Conservation (phyloP, 2,329 filamentous ascomycete genomes). For the Ramularia endophylla region DNA sequence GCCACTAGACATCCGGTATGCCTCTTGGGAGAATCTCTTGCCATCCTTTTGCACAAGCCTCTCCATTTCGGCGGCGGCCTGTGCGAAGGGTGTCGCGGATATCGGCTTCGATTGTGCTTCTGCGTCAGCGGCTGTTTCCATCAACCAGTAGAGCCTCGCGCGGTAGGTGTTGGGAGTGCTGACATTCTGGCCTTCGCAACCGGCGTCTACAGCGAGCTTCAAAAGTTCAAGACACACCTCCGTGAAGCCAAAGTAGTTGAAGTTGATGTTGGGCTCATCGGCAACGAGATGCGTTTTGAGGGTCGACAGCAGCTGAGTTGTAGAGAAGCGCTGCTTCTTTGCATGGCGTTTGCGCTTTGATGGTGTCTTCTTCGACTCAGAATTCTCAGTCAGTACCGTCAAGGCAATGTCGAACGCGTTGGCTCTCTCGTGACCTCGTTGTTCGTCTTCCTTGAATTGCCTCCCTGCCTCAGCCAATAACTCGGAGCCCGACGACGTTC, state of each 20-base stretch:
- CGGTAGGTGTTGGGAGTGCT: neutral
- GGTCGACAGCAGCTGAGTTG: conserved; percentile 5
- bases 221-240: neutral
- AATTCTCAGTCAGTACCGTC: neutral
- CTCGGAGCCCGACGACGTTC: too few relatives aligned
- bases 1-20: conserved; percentile 2
- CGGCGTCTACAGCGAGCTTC: neutral
- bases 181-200: too few relatives aligned
- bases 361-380: too few relatives aligned
- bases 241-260: conserved; percentile 12
- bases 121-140: conserved; percentile 2
- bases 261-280: conserved; percentile 10
- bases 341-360: too few relatives aligned
- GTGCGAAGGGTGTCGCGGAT: neutral
- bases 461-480: too few relatives aligned
- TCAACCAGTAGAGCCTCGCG: neutral
- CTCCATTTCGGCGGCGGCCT: too few relatives aligned
- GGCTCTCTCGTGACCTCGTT: neutral
- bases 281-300: conserved; percentile 4
- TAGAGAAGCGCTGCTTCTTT: conserved; percentile 3
- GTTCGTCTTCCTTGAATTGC: neutral
- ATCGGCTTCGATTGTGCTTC: neutral
- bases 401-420: neutral
- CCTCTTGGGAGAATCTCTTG: conserved; percentile 1
- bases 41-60: too few relatives aligned